Percentiles rank a stretch among this genome's conserved stretches.
phyloP scores from a whole-genome alignment of 768 basidiomycete genomes.

The Tubosaeta sp. region DNA sequence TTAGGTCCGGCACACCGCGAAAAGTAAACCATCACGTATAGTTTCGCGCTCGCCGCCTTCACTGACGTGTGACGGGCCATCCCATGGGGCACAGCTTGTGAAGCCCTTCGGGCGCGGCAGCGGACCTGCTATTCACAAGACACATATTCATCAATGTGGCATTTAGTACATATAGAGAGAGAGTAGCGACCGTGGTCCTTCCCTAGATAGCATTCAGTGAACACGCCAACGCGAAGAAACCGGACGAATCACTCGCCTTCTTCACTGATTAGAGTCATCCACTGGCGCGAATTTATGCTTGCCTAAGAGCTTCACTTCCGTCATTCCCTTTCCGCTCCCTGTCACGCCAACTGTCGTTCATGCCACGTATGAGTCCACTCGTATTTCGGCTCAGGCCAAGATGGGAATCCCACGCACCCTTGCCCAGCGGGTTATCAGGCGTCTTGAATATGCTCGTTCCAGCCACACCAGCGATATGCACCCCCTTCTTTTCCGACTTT shows the following conservation, averaged over 20 bases:
- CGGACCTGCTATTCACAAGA: slow-evolving; percentile 24
- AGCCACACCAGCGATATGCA: slow-evolving; percentile 81
- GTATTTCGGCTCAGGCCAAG: not conserved
- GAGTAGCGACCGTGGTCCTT: slow-evolving; percentile 11
- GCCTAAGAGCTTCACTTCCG: slow-evolving; percentile 56
- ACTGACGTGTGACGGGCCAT: slow-evolving; percentile 13
- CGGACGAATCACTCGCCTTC: not conserved
- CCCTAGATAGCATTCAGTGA: slow-evolving; percentile 13
- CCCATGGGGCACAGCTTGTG: not conserved
- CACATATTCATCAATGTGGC: slow-evolving; percentile 3
- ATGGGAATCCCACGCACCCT: slow-evolving; percentile 49
- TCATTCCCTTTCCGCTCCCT: slow-evolving; percentile 87
- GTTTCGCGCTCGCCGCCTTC: slow-evolving; percentile 12
- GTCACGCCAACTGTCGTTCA: slow-evolving; percentile 74
- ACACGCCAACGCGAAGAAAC: not conserved
- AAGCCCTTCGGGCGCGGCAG: not conserved
- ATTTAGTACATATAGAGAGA: slow-evolving; percentile 22
- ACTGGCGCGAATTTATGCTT: slow-evolving; percentile 70
- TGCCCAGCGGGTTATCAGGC: slow-evolving; percentile 85
- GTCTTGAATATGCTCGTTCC: slow-evolving; percentile 95
- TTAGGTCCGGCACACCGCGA: not conserved
- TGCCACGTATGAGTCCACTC: slow-evolving; percentile 12
- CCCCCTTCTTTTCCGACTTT: slow-evolving; percentile 90
- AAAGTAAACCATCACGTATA: slow-evolving; percentile 14
- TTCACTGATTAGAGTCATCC: slow-evolving; percentile 41